phyloP scores from a whole-genome alignment of 2,329 filamentous ascomycete species.

The Hymenoscyphus linearis region DNA sequence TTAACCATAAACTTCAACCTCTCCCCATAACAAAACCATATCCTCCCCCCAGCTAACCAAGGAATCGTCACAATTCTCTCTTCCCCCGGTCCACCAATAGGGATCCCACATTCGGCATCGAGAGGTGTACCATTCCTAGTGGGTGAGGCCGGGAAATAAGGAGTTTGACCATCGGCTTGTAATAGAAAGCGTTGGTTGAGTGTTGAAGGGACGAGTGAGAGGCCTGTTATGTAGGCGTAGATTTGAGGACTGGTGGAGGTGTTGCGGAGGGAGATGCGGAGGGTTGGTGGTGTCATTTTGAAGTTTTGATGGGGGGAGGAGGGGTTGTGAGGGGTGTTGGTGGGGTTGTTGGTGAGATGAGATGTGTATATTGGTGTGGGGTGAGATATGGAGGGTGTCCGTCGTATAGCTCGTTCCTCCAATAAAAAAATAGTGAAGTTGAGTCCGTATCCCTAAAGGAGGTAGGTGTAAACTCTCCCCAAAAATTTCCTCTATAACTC shows the following conservation, averaged over 20 bases:
- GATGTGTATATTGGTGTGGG: not conserved
- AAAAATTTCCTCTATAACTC: too few species aligned
- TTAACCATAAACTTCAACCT: conserved; percentile 66
- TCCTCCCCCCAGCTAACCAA: conserved; percentile 62
- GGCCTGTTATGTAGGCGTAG: conserved; percentile 68
- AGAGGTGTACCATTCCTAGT: conserved; percentile 45
- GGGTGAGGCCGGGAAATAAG: conserved; percentile 61
- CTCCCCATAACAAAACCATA: conserved; percentile 62
- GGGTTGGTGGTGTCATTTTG: conserved; percentile 20
- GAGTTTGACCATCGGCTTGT: conserved; percentile 57
- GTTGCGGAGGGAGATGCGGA: conserved; percentile 61
- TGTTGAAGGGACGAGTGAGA: conserved; percentile 46
- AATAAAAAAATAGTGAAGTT: too few species aligned
- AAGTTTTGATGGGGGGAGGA: not conserved
- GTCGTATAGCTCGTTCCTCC: too few species aligned
- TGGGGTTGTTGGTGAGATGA: not conserved
- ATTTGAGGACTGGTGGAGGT: conserved; percentile 54
- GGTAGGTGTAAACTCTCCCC: too few species aligned
- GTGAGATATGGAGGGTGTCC: too few species aligned
- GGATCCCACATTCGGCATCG: conserved; percentile 54
- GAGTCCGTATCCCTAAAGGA: too few species aligned
- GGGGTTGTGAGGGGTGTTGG: not conserved
- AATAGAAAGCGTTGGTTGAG: conserved; percentile 57
- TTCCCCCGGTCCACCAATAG: conserved; percentile 55
- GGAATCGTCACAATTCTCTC: conserved; percentile 60